Base-by-base conservation (phyloP, 768 basidiomycete genomes). In the Coprinopsis strossmayeri region DNA sequence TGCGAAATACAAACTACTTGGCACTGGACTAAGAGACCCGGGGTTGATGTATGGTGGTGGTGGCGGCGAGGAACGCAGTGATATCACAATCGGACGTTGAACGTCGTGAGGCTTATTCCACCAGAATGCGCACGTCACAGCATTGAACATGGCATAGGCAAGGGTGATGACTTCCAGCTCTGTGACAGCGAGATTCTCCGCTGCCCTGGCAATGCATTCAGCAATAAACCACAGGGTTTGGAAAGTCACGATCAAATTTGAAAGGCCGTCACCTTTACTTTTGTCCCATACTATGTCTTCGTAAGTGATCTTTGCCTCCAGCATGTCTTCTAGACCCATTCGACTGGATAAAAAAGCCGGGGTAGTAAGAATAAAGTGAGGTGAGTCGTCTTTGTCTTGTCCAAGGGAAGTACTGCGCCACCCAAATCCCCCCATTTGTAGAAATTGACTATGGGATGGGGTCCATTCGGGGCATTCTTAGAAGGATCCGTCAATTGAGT, bases 81-180 rank as follows among this genome's bases (percentile, higher is more conserved):
- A 23, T 7, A 42, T 42, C 23, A 30, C 21, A 28, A 64, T 57
- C 5, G 60, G 63, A n/a, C 51, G 51, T 7, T 52, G 53, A 0
- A 71, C 63, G 46, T 66, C 62, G 10, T 64, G 57, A 2, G 70
- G 71, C 54, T 73, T 73, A 24, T 61, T 30, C 69, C 65, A 71
- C 70, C 71, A 71, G 1, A 66, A 40, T 0, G 45, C 27, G 50
- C 68, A 70, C 11, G 56, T 62, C 9, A 59, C 49, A 11, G 60
- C 51, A 25, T 62, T 69, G 24, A 70, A 52, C 2, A 59, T 34
- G 2, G 61, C 63, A 41, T 65, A 67, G 0, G 62, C 67, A 21
- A 69, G 24, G 1, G 70, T 72, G 3, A 62, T 53, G 12, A 69
- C 51, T 51, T 72, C 67, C 12, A 72, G 58, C 27, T 67, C 60